Conservation (phyloP, 495 filamentous ascomycete species). For the Neurospora hispaniola region DNA sequence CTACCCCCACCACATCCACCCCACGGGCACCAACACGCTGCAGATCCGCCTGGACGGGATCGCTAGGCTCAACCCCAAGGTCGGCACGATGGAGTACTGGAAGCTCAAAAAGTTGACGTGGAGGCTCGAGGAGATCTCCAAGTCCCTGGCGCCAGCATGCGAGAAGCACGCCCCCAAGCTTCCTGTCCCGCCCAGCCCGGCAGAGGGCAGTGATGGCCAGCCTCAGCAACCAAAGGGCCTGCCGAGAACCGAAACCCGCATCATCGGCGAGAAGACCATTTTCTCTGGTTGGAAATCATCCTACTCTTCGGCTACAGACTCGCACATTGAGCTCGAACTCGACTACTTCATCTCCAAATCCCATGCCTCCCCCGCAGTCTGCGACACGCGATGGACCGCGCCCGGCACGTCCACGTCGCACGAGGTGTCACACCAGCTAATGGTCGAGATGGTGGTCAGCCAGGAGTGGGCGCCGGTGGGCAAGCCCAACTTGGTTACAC, state of each 20-base stretch:
- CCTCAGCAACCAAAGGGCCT: slow-evolving; percentile 55
- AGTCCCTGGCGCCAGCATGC: slow-evolving; percentile 74
- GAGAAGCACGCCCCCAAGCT: slow-evolving; percentile 61
- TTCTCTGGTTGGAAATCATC: slow-evolving; percentile 90
- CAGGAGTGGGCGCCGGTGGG: slow-evolving; percentile 77
- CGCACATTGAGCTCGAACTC: slow-evolving; percentile 75
- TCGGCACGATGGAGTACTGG: slow-evolving; percentile 56
- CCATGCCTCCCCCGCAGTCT: slow-evolving; percentile 47
- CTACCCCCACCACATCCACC: slow-evolving; percentile 73
- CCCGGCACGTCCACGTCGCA: slow-evolving; percentile 43
- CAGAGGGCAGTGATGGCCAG: slow-evolving; percentile 30
- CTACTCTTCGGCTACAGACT: slow-evolving; percentile 53
- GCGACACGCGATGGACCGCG: slow-evolving; percentile 56
- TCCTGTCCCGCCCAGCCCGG: background rate
- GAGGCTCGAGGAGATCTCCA: slow-evolving; percentile 80
- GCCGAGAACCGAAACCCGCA: slow-evolving; percentile 63
- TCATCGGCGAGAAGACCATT: slow-evolving; percentile 44
- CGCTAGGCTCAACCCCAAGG: slow-evolving; percentile 47
- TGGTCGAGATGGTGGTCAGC: slow-evolving; percentile 88
- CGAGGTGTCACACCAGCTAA: slow-evolving; percentile 67
- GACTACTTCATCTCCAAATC: slow-evolving; percentile 52
- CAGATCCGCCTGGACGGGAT: slow-evolving; percentile 72
- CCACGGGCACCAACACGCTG: slow-evolving; percentile 73
- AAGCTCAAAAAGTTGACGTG: slow-evolving; percentile 81
- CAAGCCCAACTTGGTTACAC: slow-evolving; percentile 59